Base-by-base conservation (phyloP, 1,284 basidiomycete species). In the Takashimella koratensis region DNA sequence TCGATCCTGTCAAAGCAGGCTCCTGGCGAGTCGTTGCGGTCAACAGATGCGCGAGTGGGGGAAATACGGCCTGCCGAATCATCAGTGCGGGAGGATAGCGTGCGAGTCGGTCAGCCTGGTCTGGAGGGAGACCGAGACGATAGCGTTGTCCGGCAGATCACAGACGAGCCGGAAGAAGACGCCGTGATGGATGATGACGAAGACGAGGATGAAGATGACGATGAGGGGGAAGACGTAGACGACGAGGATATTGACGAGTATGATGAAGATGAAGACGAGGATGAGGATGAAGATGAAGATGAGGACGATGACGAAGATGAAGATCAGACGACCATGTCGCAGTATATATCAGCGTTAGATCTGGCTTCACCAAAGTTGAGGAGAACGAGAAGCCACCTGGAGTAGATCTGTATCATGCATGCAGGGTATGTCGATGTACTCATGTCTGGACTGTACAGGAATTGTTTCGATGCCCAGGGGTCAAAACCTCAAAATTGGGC, bases 331-430 rank as follows among this genome's bases (percentile, higher is more conserved):
- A 54, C 66, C 0, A 58, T 66, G 22, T 73, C 72, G 21, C 70
- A 73, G 48, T 70, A 70, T 58, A 73, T 74, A 44, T 66, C 62
- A 30, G 72, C 72, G 23, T 58, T 74, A 45, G 71, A 74, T 54
- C 57, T 74, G 25, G 71, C 70, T 5, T 36, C 30, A 36, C 30
- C 30, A 36, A 36, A 36, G 16, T 36, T 36, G 30, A 36, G 30
- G 16, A 36, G 30, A 36, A 36, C 30, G 30, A 36, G 30, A 36
- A 36, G 30, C 16, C 30, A 36, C 16, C 16, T 36, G 16, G 30
- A 36, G 10, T 36, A 36, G 30, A n/a, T n/a, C n/a, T n/a, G n/a
- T n/a, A n/a, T n/a, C n/a, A n/a, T n/a, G n/a, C n/a, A n/a, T n/a
- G n/a, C n/a, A n/a, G n/a, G n/a, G n/a, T n/a, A n/a, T n/a, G n/a